A percentile compares a stretch with the other conserved stretches of the same genome.
phyloP scores from a whole-genome alignment of 2,329 filamentous ascomycete species.

The Colletotrichum coccodes region DNA sequence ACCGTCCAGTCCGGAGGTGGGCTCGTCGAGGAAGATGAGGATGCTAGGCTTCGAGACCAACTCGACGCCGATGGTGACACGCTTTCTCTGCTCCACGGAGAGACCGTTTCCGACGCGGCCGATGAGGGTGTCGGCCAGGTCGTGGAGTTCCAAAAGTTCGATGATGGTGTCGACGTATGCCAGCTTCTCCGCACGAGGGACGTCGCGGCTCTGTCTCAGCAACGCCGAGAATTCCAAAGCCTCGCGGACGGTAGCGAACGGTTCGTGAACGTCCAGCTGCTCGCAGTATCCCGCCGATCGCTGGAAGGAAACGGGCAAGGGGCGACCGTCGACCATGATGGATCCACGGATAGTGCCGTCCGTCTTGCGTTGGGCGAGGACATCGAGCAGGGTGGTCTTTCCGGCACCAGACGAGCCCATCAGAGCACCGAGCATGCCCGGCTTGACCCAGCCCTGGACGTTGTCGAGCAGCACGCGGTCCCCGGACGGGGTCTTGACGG shows the following conservation, averaged over 20 bases:
- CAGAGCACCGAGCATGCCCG: constrained; percentile 78
- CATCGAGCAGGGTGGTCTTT: constrained; percentile 87
- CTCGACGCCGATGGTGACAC: constrained; percentile 70
- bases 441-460: constrained; percentile 86
- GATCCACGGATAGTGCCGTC: constrained; percentile 81
- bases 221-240: constrained; percentile 80
- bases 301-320: constrained; percentile 79
- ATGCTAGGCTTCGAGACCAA: constrained; percentile 69
- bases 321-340: constrained; percentile 80
- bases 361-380: constrained; percentile 81
- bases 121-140: constrained; percentile 60
- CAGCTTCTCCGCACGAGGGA: constrained; percentile 74
- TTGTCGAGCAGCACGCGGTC: constrained; percentile 80
- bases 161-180: constrained; percentile 84
- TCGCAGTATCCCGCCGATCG: constrained; percentile 84
- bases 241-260: constrained; percentile 79
- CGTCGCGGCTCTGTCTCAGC: constrained; percentile 75
- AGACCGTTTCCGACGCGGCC: constrained; percentile 61
- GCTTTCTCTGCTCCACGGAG: constrained; percentile 63
- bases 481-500: constrained; percentile 68
- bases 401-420: constrained; percentile 86
- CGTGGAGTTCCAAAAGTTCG: constrained; percentile 64
- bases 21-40: constrained; percentile 71
- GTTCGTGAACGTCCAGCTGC: constrained; percentile 82
- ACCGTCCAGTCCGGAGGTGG: constrained; percentile 74